phyloP scores from a whole-genome alignment of 1,139 yeast genomes.

The Kodamaea sp. region DNA sequence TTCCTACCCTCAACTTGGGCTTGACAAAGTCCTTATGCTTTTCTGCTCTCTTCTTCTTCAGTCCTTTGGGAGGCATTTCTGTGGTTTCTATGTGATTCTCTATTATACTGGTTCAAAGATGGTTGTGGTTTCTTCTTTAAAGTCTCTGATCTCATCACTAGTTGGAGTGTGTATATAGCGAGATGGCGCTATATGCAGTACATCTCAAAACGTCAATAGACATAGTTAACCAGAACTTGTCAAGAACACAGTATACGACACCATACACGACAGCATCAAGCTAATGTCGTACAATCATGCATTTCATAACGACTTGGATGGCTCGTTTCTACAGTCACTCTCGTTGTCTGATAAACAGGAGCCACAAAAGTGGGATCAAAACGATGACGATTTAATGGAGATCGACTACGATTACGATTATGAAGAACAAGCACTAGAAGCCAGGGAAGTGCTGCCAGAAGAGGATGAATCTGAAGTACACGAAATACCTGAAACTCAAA shows the following conservation, averaged over 20 bases:
- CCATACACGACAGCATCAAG: too few species aligned
- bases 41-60: conserved; percentile 61
- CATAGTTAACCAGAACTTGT: too few species aligned
- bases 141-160: too few species aligned
- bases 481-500: neutral
- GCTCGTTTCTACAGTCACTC: conserved; percentile 26
- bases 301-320: conserved; percentile 23
- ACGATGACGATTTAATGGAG: conserved; percentile 17
- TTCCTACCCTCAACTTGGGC: conserved; percentile 87
- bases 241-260: too few species aligned
- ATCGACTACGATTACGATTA: conserved; percentile 13
- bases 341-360: conserved; percentile 24
- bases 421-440: neutral
- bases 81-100: too few species aligned
- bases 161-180: too few species aligned
- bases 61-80: conserved; percentile 43
- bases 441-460: too few species aligned
- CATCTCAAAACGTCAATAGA: too few species aligned
- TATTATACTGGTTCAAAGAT: too few species aligned
- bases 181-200: too few species aligned
- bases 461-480: neutral
- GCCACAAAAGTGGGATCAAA: neutral
- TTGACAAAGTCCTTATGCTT: conserved; percentile 77
- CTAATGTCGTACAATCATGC: neutral
- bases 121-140: too few species aligned